Base-by-base conservation (phyloP, 1,139 yeast genomes). In the Yamadazyma conglobata region DNA sequence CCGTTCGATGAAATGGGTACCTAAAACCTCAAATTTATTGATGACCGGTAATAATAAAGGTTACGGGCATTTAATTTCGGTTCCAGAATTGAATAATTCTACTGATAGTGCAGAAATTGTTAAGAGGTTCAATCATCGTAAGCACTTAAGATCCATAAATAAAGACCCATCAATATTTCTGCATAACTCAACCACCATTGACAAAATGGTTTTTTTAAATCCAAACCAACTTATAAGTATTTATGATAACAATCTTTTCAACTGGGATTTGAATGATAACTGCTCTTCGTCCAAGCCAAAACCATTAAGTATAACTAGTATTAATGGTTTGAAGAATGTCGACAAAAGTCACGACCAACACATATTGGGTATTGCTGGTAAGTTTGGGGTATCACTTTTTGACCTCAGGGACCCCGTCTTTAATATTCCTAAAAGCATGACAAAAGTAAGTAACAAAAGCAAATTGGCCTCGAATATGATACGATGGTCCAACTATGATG, bases 21-120 rank as follows among this genome's bases (percentile, higher is more conserved):
- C 69, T 3, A 39, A 48, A 5, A 31, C 57, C 48, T 21, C 50
- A 11, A 52, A 57, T 24, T 57, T 60, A 33, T 50, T 85, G 28
- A 64, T 81, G 10, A 71, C 89, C 0, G 94, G 94, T 5, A 88
- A 84, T 50, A 70, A 64, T 35, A 70, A 74, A 32, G 94, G 95
- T 1, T 63, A 74, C 39, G 82, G 78, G 1, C 84, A 85, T 52
- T 56, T 85, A 34, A 73, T 82, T 3, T 63, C 79, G 10, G 60
- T 84, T n/a, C 93, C 94, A 1, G 13, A 15, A 4, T 3, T 23
- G 2, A 24, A 27, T 6, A 73, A 69, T 32, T 54, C 71, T n/a
- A 70, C 53, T 1, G 56, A 64, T 24, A 70, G 76, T 19, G 94
- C 94, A 0, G 87, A 79, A 50, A 80, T 85, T 12, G 60, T 81